These are phyloP conservation scores for Dacryopinax spathularia DNA, from an alignment of 768 basidiomycete species.

Conservation along the genomic window DNA sequence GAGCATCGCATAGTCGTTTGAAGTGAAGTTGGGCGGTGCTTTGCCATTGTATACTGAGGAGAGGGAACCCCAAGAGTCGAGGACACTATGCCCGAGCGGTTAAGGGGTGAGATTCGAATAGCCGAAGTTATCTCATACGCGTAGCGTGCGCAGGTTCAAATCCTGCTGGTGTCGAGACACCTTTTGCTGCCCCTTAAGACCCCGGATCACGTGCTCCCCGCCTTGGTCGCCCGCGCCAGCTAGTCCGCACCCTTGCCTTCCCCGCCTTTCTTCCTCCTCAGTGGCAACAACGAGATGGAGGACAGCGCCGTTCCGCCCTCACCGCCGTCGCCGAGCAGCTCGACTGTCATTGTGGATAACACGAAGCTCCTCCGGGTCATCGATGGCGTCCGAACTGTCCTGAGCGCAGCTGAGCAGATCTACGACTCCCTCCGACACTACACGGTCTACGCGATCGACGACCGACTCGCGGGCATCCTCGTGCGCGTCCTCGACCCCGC, in stretches of 20 bases:
- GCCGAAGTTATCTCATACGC: slow-evolving; percentile 10
- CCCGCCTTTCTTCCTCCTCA: too few relatives aligned
- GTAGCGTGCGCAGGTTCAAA: slow-evolving; percentile 13
- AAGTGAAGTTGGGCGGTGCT: too few relatives aligned
- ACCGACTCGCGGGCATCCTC: slow-evolving; percentile 65
- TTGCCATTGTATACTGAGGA: too few relatives aligned
- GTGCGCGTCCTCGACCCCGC: slow-evolving; percentile 78
- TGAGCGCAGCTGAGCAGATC: slow-evolving; percentile 84
- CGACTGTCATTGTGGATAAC: slow-evolving; percentile 40
- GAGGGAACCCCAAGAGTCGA: too few relatives aligned
- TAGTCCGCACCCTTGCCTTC: too few relatives aligned
- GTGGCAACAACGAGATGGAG: too few relatives aligned
- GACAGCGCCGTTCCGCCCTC: background rate
- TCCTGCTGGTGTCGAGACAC: slow-evolving; percentile 12
- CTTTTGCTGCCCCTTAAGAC: background rate
- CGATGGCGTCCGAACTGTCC: slow-evolving; percentile 80
- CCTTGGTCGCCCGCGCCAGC: too few relatives aligned
- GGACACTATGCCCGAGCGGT: slow-evolving; percentile 12
- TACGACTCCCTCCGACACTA: slow-evolving; percentile 82
- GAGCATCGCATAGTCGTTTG: too few relatives aligned
- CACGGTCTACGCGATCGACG: slow-evolving; percentile 65
- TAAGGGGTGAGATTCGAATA: slow-evolving; percentile 15
- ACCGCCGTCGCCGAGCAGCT: background rate
- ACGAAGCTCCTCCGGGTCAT: slow-evolving; percentile 55
- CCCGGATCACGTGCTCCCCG: too few relatives aligned